Base-by-base conservation (phyloP, 2,329 filamentous ascomycete genomes). In the Botrytis hyacinthi region DNA sequence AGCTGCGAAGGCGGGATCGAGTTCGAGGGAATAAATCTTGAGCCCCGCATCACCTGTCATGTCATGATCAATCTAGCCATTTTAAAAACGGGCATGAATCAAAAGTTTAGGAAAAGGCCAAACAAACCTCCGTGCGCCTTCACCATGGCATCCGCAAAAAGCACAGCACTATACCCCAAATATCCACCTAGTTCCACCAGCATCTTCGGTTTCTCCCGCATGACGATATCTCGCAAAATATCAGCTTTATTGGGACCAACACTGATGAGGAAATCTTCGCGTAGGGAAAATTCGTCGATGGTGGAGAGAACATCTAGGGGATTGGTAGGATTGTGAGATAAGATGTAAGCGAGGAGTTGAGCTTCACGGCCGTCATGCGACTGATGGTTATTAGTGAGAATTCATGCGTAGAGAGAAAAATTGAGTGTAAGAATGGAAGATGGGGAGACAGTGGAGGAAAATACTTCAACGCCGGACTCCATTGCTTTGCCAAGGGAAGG, bases 141-240 rank as follows among this genome's bases (percentile, higher is more conserved):
- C 87, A 60, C 87, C 35, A 93, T 83, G 0, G 91, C 90, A 60
- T 89, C 86, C 66, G 89, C 92, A 79, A 94, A 94, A 4, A 93
- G 84, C 75, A 95, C 89, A 76, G 90, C 90, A 0, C 92, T 95
- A 84, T 95, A 95, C 54, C 92, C 93, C n/a, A 94, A 86, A 81
- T 95, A 95, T 69, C 92, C 91, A 44, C 93, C 93, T 0, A 95
- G 85, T 80, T 95, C 92, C 66, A 95, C 88, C 87, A 94, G 91
- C 1, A 85, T 85, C 72, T 88, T 82, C 0, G 91, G 92, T 80
- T 91, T 92, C 70, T 87, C 83, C 75, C 91, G 84, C n/a, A 84
- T 84, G 74, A 95, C 93, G 46, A 94, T 81, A 42, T 91, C 85
- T 26, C 86, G 86, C 3, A 95, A 87, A 71, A 93, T 90, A 75